Conservation (phyloP, 228 moss, liverwort and hornwort species). For the Sphagnum magellanicum region DNA sequence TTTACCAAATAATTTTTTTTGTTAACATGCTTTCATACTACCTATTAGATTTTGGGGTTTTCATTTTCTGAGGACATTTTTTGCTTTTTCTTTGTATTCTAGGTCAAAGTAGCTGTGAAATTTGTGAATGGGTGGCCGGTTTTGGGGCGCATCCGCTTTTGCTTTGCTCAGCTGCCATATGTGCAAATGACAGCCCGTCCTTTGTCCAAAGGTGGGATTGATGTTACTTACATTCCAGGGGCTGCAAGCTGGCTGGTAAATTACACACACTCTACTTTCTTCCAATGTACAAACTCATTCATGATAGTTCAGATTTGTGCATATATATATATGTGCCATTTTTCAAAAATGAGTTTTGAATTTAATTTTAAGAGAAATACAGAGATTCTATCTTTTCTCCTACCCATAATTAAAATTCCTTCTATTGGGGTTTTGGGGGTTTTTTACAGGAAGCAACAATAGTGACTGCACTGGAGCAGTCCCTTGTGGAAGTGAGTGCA, state of each 20-base stretch:
- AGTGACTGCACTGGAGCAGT: slow-evolving; percentile 69
- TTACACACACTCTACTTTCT: no score
- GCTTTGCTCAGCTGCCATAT: slow-evolving; percentile 64
- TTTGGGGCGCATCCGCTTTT: slow-evolving; percentile 63
- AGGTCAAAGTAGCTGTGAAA: slow-evolving; percentile 74
- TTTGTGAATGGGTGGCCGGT: slow-evolving; percentile 79
- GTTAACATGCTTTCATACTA: no score
- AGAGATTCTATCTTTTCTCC: no score
- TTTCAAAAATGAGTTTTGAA: no score
- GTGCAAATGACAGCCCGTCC: slow-evolving; percentile 75
- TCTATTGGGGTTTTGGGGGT: no score
- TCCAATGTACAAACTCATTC: no score
- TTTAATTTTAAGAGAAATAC: no score
- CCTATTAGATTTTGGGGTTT: no score
- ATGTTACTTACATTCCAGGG: slow-evolving; percentile 71
- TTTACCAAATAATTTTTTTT: no score
- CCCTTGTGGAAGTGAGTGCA: slow-evolving; percentile 69
- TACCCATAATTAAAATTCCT: no score
- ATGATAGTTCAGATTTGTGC: no score
- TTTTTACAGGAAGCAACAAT: slow-evolving; percentile 61
- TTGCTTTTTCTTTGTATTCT: slow-evolving; percentile 1
- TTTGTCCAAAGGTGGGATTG: slow-evolving; percentile 45
- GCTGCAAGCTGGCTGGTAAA: slow-evolving; percentile 79
- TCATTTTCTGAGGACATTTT: background rate
- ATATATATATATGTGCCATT: no score